These are phyloP conservation scores for Cadophora sp. DNA, from an alignment of 2,329 filamentous ascomycete genomes.

Conservation along the genomic window DNA sequence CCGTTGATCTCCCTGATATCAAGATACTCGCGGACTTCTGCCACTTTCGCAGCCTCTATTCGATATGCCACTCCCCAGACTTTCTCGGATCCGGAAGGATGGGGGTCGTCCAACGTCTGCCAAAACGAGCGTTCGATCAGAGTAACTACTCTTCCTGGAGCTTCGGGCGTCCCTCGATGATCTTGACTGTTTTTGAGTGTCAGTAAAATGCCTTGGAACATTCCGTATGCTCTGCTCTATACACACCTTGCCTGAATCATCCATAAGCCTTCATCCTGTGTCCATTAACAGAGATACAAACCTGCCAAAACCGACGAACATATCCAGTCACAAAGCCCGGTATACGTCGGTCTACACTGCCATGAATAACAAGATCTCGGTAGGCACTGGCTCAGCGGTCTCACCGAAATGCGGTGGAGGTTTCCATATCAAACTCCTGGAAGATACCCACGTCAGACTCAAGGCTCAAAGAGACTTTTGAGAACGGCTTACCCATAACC, in stretches of 20 bases:
- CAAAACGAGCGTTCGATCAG: slow-evolving; percentile 86
- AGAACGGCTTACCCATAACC: slow-evolving; percentile 81
- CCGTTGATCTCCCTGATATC: slow-evolving; percentile 98
- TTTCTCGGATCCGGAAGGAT: slow-evolving; percentile 66
- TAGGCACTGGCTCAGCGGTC: not conserved
- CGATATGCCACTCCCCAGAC: slow-evolving; percentile 97
- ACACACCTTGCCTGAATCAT: slow-evolving; percentile 47
- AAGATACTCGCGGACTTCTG: slow-evolving; percentile 86
- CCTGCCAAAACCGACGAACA: slow-evolving; percentile 97
- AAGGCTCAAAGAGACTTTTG: not conserved
- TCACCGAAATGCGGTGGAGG: slow-evolving; percentile 88
- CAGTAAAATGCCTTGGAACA: slow-evolving; percentile 21
- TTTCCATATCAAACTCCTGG: slow-evolving; percentile 95
- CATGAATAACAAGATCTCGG: slow-evolving; percentile 8
- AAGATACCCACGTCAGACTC: slow-evolving; percentile 3
- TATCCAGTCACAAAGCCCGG: slow-evolving; percentile 94
- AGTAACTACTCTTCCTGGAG: slow-evolving; percentile 90
- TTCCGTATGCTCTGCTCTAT: slow-evolving; percentile 28
- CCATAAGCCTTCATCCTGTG: slow-evolving; percentile 27
- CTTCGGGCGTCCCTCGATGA: slow-evolving; percentile 88
- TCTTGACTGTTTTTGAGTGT: slow-evolving; percentile 70
- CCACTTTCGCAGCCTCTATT: slow-evolving; percentile 73
- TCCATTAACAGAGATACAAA: slow-evolving; percentile 53
- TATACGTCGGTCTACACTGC: slow-evolving; percentile 69
- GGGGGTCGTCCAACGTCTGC: slow-evolving; percentile 73